Percentiles rank a stretch among this genome's conserved stretches.
Conservation (phyloP, 345 rosid species). For the Populus deltoides region DNA sequence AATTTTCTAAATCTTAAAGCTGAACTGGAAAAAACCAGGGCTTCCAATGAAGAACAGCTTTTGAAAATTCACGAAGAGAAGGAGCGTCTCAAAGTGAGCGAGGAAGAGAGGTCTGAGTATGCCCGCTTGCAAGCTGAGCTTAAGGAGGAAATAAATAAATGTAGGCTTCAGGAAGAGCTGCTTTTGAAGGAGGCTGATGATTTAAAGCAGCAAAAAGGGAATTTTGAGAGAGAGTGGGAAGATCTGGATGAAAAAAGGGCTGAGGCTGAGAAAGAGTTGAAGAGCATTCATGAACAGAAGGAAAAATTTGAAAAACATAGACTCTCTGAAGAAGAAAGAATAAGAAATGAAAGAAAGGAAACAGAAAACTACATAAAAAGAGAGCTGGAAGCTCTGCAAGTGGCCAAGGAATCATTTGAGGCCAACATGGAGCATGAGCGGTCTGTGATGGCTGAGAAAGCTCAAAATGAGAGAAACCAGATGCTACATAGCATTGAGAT, state of each 20-base stretch:
- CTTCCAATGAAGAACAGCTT: slow-evolving; percentile 60
- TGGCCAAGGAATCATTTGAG: slow-evolving; percentile 65
- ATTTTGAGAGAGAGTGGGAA: slow-evolving; percentile 95
- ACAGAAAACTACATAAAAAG: slow-evolving; percentile 47
- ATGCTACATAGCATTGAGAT: slow-evolving; percentile 68
- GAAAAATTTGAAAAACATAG: slow-evolving; percentile 65
- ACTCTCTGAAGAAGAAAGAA: slow-evolving; percentile 63
- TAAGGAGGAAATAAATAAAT: slow-evolving; percentile 69
- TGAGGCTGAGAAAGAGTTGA: slow-evolving; percentile 52
- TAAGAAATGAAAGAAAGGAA: slow-evolving; percentile 58
- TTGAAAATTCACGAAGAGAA: slow-evolving; percentile 57
- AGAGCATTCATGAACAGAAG: slow-evolving; percentile 43
- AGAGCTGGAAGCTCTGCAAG: slow-evolving; percentile 64
- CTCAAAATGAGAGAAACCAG: slow-evolving; percentile 72
- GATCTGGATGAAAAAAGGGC: slow-evolving; percentile 76
- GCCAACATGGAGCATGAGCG: slow-evolving; percentile 76
- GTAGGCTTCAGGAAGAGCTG: slow-evolving; percentile 67
- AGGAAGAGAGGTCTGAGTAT: slow-evolving; percentile 77
- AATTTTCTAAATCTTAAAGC: slow-evolving; percentile 47
- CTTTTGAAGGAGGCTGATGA: slow-evolving; percentile 84
- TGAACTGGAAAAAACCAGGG: slow-evolving; percentile 64
- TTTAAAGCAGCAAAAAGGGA: slow-evolving; percentile 74
- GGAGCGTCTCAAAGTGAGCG: slow-evolving; percentile 57
- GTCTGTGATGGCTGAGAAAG: slow-evolving; percentile 48
- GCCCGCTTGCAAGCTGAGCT: slow-evolving; percentile 70